Evolutionary conservation across 768 basidiomycete species (phyloP).

Genomic region (Mycena crocata): DNA sequence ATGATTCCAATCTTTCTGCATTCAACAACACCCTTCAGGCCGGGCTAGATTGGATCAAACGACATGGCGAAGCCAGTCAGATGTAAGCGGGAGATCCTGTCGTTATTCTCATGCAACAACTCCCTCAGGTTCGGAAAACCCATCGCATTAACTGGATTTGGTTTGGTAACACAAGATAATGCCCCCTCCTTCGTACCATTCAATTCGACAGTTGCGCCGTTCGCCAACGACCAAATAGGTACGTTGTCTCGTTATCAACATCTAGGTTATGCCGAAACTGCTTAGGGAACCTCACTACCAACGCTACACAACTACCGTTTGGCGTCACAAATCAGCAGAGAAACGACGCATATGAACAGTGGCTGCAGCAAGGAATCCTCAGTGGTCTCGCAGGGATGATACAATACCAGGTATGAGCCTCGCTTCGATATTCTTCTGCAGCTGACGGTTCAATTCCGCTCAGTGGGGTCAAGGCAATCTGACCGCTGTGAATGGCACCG

Average conservation of each 20-base stretch:
- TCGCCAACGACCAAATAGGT: constrained; percentile 34
- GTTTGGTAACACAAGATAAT: constrained; percentile 70
- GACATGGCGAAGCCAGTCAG: constrained; percentile 56
- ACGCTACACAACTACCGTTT: constrained; percentile 46
- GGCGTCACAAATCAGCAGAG: constrained; percentile 67
- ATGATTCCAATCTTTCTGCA: constrained; percentile 60
- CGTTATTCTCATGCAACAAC: constrained; percentile 1
- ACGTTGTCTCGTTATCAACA: not conserved
- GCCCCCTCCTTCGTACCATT: constrained; percentile 70
- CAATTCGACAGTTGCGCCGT: constrained; percentile 54
- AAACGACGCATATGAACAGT: constrained; percentile 63
- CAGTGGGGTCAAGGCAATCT: constrained; percentile 70
- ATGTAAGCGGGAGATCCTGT: constrained; percentile 49
- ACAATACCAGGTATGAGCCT: constrained; percentile 56
- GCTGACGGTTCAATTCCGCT: constrained; percentile 32
- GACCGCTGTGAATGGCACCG: constrained; percentile 59
- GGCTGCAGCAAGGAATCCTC: constrained; percentile 57
- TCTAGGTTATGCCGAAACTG: not conserved
- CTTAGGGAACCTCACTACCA: constrained; percentile 26
- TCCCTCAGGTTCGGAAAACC: constrained; percentile 68
- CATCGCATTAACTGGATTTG: constrained; percentile 63
- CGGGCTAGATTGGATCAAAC: constrained; percentile 67
- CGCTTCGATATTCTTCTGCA: constrained; percentile 27
- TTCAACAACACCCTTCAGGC: constrained; percentile 64
- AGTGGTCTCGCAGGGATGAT: constrained; percentile 56